These are phyloP conservation scores for Pseudohyphozyma bogoriensis DNA, from an alignment of 768 basidiomycete species.

Conservation along the genomic window DNA sequence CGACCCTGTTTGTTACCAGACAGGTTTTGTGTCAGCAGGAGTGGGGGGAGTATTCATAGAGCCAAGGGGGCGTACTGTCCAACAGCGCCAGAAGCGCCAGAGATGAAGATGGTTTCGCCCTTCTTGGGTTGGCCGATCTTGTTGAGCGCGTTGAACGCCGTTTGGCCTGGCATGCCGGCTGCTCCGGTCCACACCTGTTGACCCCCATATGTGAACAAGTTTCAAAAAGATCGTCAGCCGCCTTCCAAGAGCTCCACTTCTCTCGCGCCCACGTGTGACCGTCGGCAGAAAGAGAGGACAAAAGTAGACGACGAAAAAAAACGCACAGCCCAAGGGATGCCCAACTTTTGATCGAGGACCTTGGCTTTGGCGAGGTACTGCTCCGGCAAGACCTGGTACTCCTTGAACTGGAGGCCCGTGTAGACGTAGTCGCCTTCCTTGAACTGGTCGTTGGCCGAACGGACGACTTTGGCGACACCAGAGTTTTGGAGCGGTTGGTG, in stretches of 20 bases:
- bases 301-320: no score
- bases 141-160: conserved; percentile 38
- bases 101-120: conserved; percentile 49
- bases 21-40: no score
- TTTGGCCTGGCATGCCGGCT: neutral
- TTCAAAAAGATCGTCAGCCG: neutral
- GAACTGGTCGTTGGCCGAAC: neutral
- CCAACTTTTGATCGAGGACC: neutral
- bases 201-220: neutral
- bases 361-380: neutral
- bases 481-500: neutral
- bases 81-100: conserved; percentile 47
- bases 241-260: neutral
- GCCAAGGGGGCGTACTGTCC: conserved; percentile 46
- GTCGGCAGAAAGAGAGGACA: no score
- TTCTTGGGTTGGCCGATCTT: conserved; percentile 43
- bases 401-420: neutral
- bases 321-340: neutral
- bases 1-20: conserved; percentile 27
- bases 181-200: neutral
- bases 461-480: neutral
- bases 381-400: neutral
- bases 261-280: neutral
- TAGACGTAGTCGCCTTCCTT: neutral
- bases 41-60: no score